Evolutionary conservation across 805 yeast genomes (phyloP).

Genomic region (Hanseniaspora occidentalis): DNA sequence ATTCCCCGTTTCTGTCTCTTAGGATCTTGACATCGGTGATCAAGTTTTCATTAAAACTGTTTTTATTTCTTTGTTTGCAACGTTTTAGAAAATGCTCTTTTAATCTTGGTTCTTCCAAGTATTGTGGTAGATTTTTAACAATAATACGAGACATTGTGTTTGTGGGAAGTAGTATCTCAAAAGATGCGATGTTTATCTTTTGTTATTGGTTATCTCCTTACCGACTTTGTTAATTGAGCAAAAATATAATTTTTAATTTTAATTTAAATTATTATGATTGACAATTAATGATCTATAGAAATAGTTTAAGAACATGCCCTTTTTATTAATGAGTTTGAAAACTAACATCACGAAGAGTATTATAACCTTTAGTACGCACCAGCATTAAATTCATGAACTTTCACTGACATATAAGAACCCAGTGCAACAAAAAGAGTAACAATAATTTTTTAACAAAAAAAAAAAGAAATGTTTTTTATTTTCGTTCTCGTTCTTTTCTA

Average conservation of each 20-base stretch:
- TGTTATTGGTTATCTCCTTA: neutral
- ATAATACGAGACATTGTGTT: constrained; percentile 67
- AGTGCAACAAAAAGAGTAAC: too few relatives aligned
- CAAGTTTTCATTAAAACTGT: constrained; percentile 28
- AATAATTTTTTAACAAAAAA: too few relatives aligned
- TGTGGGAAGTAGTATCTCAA: neutral
- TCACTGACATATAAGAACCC: too few relatives aligned
- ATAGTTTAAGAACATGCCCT: too few relatives aligned
- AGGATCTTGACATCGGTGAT: constrained; percentile 85
- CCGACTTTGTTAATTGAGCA: neutral
- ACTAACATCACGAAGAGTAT: too few relatives aligned
- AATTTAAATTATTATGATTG: too few relatives aligned
- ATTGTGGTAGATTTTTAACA: constrained; percentile 78
- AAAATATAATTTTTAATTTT: neutral
- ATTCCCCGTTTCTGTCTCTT: constrained; percentile 70
- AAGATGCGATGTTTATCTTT: neutral
- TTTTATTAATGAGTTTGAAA: too few relatives aligned
- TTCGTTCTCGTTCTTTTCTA: too few relatives aligned
- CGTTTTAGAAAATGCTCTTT: constrained; percentile 46
- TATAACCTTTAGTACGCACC: too few relatives aligned
- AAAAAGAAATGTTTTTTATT: too few relatives aligned
- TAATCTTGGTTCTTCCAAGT: constrained; percentile 62
- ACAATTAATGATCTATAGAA: too few relatives aligned
- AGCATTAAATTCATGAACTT: too few relatives aligned
- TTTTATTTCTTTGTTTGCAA: constrained; percentile 13